phyloP scores from a whole-genome alignment of 495 filamentous ascomycete species.

The Lophium mytilinum region DNA sequence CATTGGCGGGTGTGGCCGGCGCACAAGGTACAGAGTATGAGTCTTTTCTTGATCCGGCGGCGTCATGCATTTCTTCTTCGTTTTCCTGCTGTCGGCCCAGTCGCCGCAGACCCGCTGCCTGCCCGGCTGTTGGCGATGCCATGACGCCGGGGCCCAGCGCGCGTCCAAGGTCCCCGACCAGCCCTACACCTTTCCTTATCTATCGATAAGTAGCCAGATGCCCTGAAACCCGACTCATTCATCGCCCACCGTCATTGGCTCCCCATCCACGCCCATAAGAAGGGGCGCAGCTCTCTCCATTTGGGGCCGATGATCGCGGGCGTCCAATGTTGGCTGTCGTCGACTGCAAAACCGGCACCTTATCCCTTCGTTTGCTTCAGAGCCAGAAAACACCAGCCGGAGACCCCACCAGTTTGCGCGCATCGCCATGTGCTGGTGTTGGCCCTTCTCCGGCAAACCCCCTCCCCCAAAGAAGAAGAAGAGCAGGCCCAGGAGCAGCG shows the following conservation, averaged over 20 bases:
- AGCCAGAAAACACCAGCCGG: too few relatives aligned
- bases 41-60: conserved; percentile 25
- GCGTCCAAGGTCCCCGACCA: conserved; percentile 3
- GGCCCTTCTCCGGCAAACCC: conserved; percentile 12
- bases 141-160: conserved; percentile 9
- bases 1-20: conserved; percentile 12
- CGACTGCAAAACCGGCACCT: neutral
- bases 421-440: conserved; percentile 26
- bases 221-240: neutral
- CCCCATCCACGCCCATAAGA: conserved; percentile 11
- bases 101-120: conserved; percentile 2
- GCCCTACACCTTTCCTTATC: conserved; percentile 15
- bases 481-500: conserved; percentile 14
- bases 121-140: conserved; percentile 5
- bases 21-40: conserved; percentile 22
- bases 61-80: conserved; percentile 22
- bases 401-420: conserved; percentile 4
- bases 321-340: conserved; percentile 9
- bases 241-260: neutral
- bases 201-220: neutral
- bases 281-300: conserved; percentile 1
- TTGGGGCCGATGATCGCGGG: conserved; percentile 7
- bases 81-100: conserved; percentile 1
- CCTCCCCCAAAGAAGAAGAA: conserved; percentile 8
- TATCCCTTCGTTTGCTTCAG: too few relatives aligned